Conservation (phyloP, 2,329 filamentous ascomycete species). For the Aspergillus latus region DNA sequence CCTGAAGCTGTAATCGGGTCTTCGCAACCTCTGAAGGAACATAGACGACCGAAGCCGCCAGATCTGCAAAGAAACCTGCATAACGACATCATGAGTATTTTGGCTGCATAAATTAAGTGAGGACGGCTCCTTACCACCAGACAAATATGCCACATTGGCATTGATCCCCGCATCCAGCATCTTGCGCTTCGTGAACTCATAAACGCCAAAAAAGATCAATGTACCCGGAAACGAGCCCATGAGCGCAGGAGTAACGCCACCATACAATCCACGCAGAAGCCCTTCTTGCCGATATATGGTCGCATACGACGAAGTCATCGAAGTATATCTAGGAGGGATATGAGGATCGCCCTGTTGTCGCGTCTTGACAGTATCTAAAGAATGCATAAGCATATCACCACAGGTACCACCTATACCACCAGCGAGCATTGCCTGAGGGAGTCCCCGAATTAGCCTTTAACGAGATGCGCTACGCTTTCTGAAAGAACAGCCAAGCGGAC, state of each 20-base stretch:
- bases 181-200: conserved; percentile 89
- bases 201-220: conserved; percentile 91
- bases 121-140: conserved; percentile 62
- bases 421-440: conserved; percentile 80
- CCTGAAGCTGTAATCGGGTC: conserved; percentile 93
- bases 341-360: conserved; percentile 95
- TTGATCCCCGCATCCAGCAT: conserved; percentile 83
- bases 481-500: neutral
- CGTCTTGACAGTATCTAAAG: conserved; percentile 96
- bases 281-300: conserved; percentile 94
- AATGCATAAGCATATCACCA: conserved; percentile 98
- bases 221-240: conserved; percentile 92
- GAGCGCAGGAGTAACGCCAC: conserved; percentile 88
- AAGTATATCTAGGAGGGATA: conserved; percentile 88
- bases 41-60: conserved; percentile 88
- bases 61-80: conserved; percentile 83
- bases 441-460: neutral
- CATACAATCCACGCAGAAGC: conserved; percentile 79
- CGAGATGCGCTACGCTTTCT: neutral
- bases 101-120: neutral
- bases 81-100: conserved; percentile 9
- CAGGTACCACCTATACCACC: conserved; percentile 89
- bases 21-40: conserved; percentile 97
- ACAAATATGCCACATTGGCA: conserved; percentile 80
- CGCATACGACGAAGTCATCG: conserved; percentile 84